Evolutionary conservation across 202 grass and related monocot species (phyloP).

Genomic region (Schoenoplectus triqueter): DNA sequence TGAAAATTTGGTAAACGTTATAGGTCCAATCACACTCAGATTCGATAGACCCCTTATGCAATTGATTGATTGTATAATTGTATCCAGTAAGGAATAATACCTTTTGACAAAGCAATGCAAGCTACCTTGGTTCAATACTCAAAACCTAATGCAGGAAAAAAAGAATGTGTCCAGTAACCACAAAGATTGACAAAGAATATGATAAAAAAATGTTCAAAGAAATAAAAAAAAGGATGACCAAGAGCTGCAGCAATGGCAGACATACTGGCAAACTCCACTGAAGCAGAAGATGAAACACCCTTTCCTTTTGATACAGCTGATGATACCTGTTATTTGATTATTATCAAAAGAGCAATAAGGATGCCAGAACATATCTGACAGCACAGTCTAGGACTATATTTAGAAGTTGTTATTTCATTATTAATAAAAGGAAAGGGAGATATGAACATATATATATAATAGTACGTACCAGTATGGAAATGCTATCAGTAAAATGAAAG

Average conservation of each 20-base stretch:
- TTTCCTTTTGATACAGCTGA: constrained; percentile 97
- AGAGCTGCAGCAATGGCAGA: constrained; percentile 84
- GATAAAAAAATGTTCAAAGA: constrained; percentile 6
- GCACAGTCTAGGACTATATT: constrained; percentile 2
- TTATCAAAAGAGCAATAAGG: background rate
- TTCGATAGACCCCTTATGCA: constrained; percentile 31
- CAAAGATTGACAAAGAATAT: constrained; percentile 28
- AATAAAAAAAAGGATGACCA: constrained; percentile 53
- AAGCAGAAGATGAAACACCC: constrained; percentile 98
- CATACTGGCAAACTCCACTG: constrained; percentile 92
- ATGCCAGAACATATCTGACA: constrained; percentile 35
- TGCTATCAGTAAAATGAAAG: constrained; percentile 76
- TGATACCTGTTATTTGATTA: constrained; percentile 65
- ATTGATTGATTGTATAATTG: constrained; percentile 33
- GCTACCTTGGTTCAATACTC: constrained; percentile 84
- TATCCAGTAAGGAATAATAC: constrained; percentile 33
- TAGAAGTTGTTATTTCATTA: background rate
- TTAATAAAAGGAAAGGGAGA: background rate
- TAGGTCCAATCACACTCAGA: background rate
- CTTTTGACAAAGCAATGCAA: constrained; percentile 95
- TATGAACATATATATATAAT: constrained; percentile 2
- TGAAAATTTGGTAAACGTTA: constrained; percentile 21
- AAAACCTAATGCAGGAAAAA: constrained; percentile 56
- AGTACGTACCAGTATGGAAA: constrained; percentile 83
- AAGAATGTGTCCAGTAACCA: constrained; percentile 37